These are phyloP conservation scores for Priceomyces fermenticarens DNA, from an alignment of 805 yeast genomes.

Conservation along the genomic window DNA sequence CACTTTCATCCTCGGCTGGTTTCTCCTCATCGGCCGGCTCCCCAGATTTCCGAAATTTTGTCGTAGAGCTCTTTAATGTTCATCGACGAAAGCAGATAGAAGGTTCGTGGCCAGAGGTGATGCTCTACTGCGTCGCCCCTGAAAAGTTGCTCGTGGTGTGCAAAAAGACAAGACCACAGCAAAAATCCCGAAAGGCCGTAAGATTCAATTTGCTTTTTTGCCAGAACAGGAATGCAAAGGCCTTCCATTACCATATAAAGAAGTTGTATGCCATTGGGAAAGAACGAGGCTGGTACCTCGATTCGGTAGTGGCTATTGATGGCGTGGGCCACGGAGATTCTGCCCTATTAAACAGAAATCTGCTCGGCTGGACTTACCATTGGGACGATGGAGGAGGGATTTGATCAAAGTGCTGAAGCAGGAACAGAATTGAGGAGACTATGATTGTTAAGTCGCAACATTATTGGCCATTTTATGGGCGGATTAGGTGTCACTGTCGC, in stretches of 20 bases:
- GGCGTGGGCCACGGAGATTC: constrained; percentile 70
- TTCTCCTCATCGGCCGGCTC: no score
- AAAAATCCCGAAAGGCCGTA: constrained; percentile 12
- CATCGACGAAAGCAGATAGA: constrained; percentile 17
- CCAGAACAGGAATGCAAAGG: constrained; percentile 66
- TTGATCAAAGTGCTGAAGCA: constrained; percentile 39
- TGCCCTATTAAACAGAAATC: constrained; percentile 49
- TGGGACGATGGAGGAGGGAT: constrained; percentile 75
- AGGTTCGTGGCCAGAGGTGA: constrained; percentile 34
- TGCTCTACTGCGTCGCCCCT: constrained; percentile 37
- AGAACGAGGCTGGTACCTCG: constrained; percentile 35
- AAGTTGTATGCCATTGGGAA: constrained; percentile 34
- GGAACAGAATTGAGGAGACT: constrained; percentile 37
- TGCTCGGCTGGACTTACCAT: constrained; percentile 50
- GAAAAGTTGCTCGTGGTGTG: constrained; percentile 51
- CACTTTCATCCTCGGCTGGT: no score
- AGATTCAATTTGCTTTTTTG: constrained; percentile 52
- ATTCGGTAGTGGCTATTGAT: constrained; percentile 53
- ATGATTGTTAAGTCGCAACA: constrained; percentile 34
- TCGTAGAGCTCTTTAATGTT: no score
- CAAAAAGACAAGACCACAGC: constrained; percentile 32
- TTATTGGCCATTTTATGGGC: constrained; percentile 78
- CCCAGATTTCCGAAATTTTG: no score
- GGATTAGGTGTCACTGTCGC: constrained; percentile 54
- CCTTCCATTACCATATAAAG: constrained; percentile 59